These are phyloP conservation scores for Pachysolen tannophilus DNA, from an alignment of 805 yeast genomes.

Conservation along the genomic window DNA sequence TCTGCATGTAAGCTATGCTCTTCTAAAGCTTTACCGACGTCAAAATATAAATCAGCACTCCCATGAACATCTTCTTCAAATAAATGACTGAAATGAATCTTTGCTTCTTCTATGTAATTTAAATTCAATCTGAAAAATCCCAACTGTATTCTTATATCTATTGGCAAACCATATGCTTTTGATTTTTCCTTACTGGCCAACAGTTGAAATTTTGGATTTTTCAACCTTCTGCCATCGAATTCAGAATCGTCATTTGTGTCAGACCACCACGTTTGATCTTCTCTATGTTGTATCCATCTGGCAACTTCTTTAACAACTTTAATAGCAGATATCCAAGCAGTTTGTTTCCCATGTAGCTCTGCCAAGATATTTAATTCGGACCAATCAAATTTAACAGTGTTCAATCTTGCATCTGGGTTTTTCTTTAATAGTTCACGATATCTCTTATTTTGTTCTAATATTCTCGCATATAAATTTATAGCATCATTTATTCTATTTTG, in stretches of 20 bases:
- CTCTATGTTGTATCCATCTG: slow-evolving; percentile 76
- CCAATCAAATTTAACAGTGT: slow-evolving; percentile 65
- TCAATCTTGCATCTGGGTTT: slow-evolving; percentile 15
- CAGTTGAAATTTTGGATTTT: slow-evolving; percentile 34
- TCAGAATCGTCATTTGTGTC: slow-evolving; percentile 65
- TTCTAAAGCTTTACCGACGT: slow-evolving; percentile 70
- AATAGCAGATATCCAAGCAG: slow-evolving; percentile 57
- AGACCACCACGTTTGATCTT: slow-evolving; percentile 59
- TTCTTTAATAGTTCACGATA: slow-evolving; percentile 21
- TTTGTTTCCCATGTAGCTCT: slow-evolving; percentile 68
- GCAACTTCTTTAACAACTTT: slow-evolving; percentile 61
- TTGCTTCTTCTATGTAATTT: slow-evolving; percentile 61
- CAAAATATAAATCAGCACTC: slow-evolving; percentile 63
- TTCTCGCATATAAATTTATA: slow-evolving; percentile 55
- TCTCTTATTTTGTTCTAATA: slow-evolving; percentile 51
- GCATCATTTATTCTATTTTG: slow-evolving; percentile 67
- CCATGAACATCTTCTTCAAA: slow-evolving; percentile 49
- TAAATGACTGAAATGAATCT: slow-evolving; percentile 57
- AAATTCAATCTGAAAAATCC: slow-evolving; percentile 66
- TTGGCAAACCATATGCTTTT: slow-evolving; percentile 51
- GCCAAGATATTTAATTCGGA: slow-evolving; percentile 78
- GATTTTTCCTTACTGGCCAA: slow-evolving; percentile 30
- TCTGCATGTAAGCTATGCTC: slow-evolving; percentile 63
- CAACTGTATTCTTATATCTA: slow-evolving; percentile 79
- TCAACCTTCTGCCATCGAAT: slow-evolving; percentile 65